Evolutionary conservation across 768 basidiomycete species (phyloP).

Genomic region (Russula brevipes): DNA sequence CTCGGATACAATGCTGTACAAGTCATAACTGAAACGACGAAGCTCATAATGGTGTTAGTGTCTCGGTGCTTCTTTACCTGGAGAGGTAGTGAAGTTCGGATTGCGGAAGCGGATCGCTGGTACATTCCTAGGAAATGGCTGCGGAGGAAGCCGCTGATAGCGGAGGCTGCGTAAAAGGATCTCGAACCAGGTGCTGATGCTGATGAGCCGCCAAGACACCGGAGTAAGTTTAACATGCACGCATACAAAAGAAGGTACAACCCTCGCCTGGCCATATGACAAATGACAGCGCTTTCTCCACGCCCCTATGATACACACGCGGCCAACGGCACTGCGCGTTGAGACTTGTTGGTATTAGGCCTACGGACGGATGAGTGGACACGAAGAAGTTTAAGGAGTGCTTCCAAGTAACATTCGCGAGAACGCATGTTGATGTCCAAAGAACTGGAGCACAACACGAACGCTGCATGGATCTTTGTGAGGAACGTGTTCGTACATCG

Average conservation of each 20-base stretch:
- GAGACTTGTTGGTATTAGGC: background rate
- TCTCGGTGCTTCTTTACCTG: background rate
- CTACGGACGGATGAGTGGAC: background rate
- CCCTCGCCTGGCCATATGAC: background rate
- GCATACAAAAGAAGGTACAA: background rate
- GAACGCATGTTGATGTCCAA: too few species aligned
- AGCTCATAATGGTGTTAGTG: background rate
- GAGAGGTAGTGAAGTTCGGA: background rate
- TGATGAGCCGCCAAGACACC: background rate
- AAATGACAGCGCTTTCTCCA: background rate
- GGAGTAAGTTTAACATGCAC: background rate
- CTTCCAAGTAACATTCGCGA: background rate
- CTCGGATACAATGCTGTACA: background rate
- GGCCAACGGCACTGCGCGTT: background rate
- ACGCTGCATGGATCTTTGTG: background rate
- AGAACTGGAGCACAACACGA: background rate
- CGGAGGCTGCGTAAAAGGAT: conserved; percentile 1
- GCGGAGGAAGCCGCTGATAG: background rate
- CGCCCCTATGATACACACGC: background rate
- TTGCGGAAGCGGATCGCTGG: background rate
- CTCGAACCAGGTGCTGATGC: background rate
- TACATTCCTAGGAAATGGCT: too few species aligned
- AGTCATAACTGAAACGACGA: background rate
- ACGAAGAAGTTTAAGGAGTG: background rate
- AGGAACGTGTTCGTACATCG: background rate